Conservation (phyloP, 257 asterid genomes). For the Gentiana straminea region DNA sequence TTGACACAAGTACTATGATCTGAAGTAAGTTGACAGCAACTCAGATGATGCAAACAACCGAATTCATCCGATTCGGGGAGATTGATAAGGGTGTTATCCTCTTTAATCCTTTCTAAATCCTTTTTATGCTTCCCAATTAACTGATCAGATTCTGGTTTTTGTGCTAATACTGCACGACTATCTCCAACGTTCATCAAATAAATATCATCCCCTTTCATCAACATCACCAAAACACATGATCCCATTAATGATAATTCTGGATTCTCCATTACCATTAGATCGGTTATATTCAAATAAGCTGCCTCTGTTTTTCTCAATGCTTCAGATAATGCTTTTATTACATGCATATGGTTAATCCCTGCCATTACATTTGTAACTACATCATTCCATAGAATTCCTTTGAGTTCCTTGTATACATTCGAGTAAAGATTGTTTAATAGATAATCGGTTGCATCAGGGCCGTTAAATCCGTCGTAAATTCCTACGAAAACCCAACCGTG, state of each 20-base stretch:
- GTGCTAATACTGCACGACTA: conserved; percentile 78
- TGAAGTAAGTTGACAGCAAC: conserved; percentile 64
- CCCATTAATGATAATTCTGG: conserved; percentile 98
- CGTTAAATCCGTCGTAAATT: conserved; percentile 81
- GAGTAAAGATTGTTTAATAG: conserved; percentile 57
- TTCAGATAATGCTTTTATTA: conserved; percentile 70
- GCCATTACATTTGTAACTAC: conserved; percentile 25
- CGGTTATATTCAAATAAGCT: conserved; percentile 70
- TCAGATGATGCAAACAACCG: conserved; percentile 36
- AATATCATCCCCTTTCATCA: conserved; percentile 85
- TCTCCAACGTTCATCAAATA: conserved; percentile 94
- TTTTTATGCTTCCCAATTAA: conserved; percentile 22
- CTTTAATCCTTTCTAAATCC: conserved; percentile 29
- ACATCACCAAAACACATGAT: conserved; percentile 86
- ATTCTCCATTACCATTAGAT: conserved; percentile 72
- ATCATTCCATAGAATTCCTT: conserved; percentile 71
- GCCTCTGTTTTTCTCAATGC: conserved; percentile 76
- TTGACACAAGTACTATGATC: conserved; percentile 76
- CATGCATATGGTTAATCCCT: conserved; percentile 45
- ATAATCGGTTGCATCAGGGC: conserved; percentile 96
- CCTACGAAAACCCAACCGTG: conserved; percentile 93
- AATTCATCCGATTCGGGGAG: conserved; percentile 46
- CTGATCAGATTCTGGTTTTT: conserved; percentile 29
- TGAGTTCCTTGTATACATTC: conserved; percentile 67
- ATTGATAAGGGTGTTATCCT: conserved; percentile 10